phyloP scores from a whole-genome alignment of 768 basidiomycete species.

The Trametopsis cervina region DNA sequence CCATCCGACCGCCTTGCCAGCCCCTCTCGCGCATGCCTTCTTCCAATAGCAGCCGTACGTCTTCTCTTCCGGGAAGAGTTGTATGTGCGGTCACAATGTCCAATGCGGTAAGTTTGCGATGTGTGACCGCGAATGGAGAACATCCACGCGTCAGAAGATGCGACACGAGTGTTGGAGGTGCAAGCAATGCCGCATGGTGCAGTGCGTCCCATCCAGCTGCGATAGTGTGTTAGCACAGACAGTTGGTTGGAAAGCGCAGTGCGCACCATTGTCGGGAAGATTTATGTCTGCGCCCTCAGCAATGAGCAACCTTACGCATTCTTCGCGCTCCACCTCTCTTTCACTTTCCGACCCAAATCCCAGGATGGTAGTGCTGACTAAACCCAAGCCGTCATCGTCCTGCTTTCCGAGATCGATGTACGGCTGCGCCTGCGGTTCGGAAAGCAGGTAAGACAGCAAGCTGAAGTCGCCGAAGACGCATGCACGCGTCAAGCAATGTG shows the following conservation, averaged over 20 bases:
- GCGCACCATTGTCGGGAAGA: conserved; percentile 55
- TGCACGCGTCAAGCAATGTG: conserved; percentile 68
- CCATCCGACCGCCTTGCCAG: conserved; percentile 75
- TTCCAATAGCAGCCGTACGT: conserved; percentile 80
- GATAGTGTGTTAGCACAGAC: background rate
- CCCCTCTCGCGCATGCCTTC: conserved; percentile 85
- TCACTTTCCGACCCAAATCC: conserved; percentile 80
- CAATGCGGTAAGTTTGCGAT: conserved; percentile 74
- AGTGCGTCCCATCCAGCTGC: conserved; percentile 93
- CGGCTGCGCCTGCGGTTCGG: conserved; percentile 57
- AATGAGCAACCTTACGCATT: conserved; percentile 76
- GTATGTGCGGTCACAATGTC: conserved; percentile 88
- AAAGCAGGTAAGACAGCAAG: conserved; percentile 64
- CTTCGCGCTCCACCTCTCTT: conserved; percentile 84
- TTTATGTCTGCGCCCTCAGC: conserved; percentile 68
- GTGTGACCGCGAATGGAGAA: conserved; percentile 72
- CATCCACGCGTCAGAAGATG: conserved; percentile 91
- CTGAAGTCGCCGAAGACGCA: conserved; percentile 74
- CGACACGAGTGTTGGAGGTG: conserved; percentile 87
- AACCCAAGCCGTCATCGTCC: conserved; percentile 83
- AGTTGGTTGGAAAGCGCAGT: background rate
- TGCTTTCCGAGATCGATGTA: conserved; percentile 60
- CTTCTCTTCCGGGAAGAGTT: conserved; percentile 72
- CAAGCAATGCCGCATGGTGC: conserved; percentile 83
- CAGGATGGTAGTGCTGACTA: conserved; percentile 72